Evolutionary conservation across 169 alveolate genomes (phyloP), one percentile per base, ranked within the genome.

Genomic region (Toxoplasma gondii): DNA sequence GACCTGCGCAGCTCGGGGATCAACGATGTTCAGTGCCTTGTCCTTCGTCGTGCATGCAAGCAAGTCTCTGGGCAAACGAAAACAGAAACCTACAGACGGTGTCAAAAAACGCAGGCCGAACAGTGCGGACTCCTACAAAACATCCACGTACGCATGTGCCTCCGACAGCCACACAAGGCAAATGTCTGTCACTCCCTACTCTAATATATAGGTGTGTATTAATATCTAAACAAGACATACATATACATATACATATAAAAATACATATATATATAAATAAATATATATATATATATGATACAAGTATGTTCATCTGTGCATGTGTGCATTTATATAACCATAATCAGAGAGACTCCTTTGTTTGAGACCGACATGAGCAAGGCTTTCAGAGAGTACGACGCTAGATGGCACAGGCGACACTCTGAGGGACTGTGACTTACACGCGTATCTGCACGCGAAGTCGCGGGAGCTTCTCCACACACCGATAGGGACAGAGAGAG

Each of bases 1-100:
- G 70, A 82, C 36, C 53, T 80, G 87, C 78, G 67, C 70, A 36
- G 93, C 54, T 36, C 95, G 91, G 49, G 91, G 95, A 84, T 93
- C 95, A 24, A 67, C 67, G 54, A 90, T 64, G 88, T 54, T 80
- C 10, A 93, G 93, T 4, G 69, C 36, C 38, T 93, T 93, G 64
- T 90, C 95, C 87, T 93, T 93, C 83, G 91, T 93, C 43, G 93
- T 90, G 54, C 87, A 74, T 27, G 94, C 95, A 34, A 93, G 53
- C 67, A 34, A 58, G 90, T 93, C 92, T 53, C 95, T 93, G 53
- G 38, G 38, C 16, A 34, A n/a, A 17, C 27, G 41, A 27, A 69
- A 10, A 27, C 24, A 27, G 38, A 5, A 88, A 24, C 80, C 16
- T 19, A 22, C 31, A 83, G 45, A 78, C 84, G 41, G 78, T 45